Evolutionary conservation across 805 yeast species (phyloP).

Genomic region (Wickerhamomyces pijperi): DNA sequence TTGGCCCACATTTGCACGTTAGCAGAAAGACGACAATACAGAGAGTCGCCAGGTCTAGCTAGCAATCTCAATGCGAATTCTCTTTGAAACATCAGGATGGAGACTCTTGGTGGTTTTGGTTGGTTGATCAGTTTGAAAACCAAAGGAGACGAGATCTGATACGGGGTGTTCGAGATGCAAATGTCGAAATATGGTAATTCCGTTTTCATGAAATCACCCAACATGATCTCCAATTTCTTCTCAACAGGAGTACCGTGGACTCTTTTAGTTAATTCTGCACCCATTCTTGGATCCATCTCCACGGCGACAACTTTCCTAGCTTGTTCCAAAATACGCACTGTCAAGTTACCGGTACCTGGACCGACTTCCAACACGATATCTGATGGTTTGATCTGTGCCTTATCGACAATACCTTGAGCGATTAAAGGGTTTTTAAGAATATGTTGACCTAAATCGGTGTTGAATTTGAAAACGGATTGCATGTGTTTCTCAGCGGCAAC

Average conservation of each 20-base stretch:
- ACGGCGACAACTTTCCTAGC: conserved; percentile 93
- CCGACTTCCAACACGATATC: conserved; percentile 94
- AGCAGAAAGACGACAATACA: conserved; percentile 88
- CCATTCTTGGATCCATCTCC: conserved; percentile 99
- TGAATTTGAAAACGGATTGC: conserved; percentile 87
- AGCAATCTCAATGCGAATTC: conserved; percentile 89
- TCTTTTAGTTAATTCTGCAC: conserved; percentile 94
- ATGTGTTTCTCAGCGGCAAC: conserved; percentile 62
- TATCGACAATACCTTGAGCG: conserved; percentile 97
- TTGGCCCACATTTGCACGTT: conserved; percentile 99
- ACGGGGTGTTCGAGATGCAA: conserved; percentile 95
- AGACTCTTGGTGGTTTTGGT: conserved; percentile 90
- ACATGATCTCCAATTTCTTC: conserved; percentile 78
- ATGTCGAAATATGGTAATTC: conserved; percentile 92
- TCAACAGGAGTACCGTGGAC: conserved; percentile 95
- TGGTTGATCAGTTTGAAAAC: conserved; percentile 86
- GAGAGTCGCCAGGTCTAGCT: conserved; percentile 93
- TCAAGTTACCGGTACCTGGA: conserved; percentile 98
- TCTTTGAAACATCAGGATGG: conserved; percentile 94
- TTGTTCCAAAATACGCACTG: conserved; percentile 83
- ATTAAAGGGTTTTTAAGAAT: conserved; percentile 91
- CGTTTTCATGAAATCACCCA: conserved; percentile 94
- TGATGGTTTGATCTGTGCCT: conserved; percentile 85
- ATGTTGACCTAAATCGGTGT: conserved; percentile 95
- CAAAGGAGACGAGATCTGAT: conserved; percentile 93